These are phyloP conservation scores for Raphidocelis subcapitata DNA, from an alignment of 139 green algal genomes.

Conservation along the genomic window DNA sequence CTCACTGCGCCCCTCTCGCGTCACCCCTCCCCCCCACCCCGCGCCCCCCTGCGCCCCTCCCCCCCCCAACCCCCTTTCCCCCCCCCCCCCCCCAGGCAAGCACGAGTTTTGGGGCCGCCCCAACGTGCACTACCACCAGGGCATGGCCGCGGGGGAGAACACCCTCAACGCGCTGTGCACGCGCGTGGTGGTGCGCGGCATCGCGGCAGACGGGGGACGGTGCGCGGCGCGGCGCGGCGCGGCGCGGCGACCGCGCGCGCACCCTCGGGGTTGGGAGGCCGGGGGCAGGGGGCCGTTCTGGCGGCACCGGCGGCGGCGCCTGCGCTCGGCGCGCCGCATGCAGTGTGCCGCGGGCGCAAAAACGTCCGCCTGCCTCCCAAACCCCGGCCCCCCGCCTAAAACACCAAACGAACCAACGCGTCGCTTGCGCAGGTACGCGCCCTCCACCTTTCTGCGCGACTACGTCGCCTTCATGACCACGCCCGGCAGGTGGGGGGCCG, in stretches of 20 bases:
- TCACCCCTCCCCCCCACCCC: no score
- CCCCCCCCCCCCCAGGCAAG: conserved; percentile 55
- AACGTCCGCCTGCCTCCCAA: no score
- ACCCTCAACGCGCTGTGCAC: conserved; percentile 64
- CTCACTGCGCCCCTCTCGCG: no score
- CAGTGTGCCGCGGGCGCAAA: no score
- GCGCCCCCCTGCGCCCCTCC: no score
- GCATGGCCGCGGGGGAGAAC: conserved; percentile 56
- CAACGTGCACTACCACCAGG: conserved; percentile 61
- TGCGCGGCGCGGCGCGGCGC: not conserved
- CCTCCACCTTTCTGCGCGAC: conserved; percentile 28
- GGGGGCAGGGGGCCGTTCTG: no score
- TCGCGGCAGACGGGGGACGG: conserved; percentile 34
- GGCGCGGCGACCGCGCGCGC: not conserved
- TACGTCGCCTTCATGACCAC: conserved; percentile 76
- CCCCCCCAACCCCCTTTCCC: no score
- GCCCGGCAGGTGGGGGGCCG: conserved; percentile 43
- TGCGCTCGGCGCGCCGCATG: not conserved
- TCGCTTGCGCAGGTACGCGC: conserved; percentile 27
- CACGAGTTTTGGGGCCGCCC: conserved; percentile 60
- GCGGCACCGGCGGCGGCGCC: no score
- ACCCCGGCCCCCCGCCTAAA: not conserved
- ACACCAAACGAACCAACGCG: not conserved
- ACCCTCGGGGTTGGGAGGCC: no score
- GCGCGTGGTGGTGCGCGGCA: conserved; percentile 42